Evolutionary conservation across 2,329 filamentous ascomycete species (phyloP).

Genomic region (Talaromyces amestolkiae): DNA sequence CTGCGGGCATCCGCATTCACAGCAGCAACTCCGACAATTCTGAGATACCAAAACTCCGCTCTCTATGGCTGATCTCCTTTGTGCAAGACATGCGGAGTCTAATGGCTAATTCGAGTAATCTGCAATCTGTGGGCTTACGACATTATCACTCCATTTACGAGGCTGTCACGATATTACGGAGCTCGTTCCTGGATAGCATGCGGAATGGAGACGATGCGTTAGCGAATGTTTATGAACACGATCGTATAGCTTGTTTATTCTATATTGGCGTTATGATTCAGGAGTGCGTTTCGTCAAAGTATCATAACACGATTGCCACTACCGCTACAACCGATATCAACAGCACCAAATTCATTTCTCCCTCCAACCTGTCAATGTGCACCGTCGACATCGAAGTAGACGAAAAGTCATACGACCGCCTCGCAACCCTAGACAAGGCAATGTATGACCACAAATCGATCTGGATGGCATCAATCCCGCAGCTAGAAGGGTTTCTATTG

Average conservation of each 20-base stretch:
- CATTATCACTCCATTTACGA: constrained; percentile 14
- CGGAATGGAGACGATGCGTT: background rate
- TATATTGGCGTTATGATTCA: constrained; percentile 18
- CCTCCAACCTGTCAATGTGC: background rate
- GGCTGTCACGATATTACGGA: background rate
- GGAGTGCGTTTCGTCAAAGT: constrained; percentile 13
- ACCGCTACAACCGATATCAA: background rate
- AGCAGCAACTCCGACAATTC: background rate
- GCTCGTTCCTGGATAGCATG: constrained; percentile 11
- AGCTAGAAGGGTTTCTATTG: constrained; percentile 11
- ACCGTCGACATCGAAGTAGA: background rate
- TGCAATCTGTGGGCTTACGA: constrained; percentile 10
- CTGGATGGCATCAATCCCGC: constrained; percentile 14
- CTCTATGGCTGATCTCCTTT: constrained; percentile 17
- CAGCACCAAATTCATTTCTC: background rate
- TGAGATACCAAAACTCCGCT: constrained; percentile 15
- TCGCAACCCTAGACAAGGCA: constrained; percentile 14
- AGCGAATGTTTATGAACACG: constrained; percentile 9
- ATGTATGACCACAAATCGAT: constrained; percentile 10
- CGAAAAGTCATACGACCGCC: constrained; percentile 11
- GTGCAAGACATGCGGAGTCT: constrained; percentile 18
- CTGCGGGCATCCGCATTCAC: background rate
- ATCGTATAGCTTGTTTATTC: constrained; percentile 15
- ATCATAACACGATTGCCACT: constrained; percentile 2
- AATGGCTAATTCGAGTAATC: constrained; percentile 6